Conservation (phyloP, 306 rosid genomes). For the Notholithocarpus densiflorus region DNA sequence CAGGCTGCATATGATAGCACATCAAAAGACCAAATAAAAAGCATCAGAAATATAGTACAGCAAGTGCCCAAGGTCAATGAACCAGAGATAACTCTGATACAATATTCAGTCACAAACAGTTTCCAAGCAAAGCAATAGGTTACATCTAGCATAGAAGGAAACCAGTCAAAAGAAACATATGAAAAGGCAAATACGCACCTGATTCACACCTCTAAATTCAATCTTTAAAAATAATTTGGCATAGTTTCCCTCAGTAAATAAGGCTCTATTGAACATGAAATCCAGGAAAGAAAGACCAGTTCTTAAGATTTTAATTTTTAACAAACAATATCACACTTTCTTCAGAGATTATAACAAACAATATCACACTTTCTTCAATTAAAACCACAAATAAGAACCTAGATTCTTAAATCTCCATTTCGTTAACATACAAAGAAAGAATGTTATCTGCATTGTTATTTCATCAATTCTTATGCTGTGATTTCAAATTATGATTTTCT, state of each 20-base stretch:
- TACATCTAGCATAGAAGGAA: neutral
- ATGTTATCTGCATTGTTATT: neutral
- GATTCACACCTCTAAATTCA: neutral
- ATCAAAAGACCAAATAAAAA: constrained; percentile 23
- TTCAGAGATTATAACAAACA: neutral
- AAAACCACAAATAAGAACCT: neutral
- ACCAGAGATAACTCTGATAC: constrained; percentile 5
- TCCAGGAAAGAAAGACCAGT: neutral
- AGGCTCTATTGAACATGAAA: neutral
- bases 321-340: constrained; percentile 2
- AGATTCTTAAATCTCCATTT: neutral
- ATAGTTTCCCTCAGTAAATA: neutral
- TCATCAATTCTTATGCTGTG: neutral
- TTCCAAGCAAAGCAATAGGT: neutral
- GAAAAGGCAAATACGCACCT: neutral
- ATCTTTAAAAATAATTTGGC: neutral
- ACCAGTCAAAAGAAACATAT: neutral
- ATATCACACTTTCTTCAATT: neutral
- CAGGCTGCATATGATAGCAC: constrained; percentile 53
- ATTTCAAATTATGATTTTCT: constrained; percentile 15
- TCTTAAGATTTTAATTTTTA: neutral
- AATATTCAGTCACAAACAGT: neutral
- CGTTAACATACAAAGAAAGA: neutral
- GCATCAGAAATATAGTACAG: constrained; percentile 5
- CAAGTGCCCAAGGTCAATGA: neutral